These are phyloP conservation scores for Somion occarium DNA, from an alignment of 1,284 basidiomycete species.

Conservation along the genomic window DNA sequence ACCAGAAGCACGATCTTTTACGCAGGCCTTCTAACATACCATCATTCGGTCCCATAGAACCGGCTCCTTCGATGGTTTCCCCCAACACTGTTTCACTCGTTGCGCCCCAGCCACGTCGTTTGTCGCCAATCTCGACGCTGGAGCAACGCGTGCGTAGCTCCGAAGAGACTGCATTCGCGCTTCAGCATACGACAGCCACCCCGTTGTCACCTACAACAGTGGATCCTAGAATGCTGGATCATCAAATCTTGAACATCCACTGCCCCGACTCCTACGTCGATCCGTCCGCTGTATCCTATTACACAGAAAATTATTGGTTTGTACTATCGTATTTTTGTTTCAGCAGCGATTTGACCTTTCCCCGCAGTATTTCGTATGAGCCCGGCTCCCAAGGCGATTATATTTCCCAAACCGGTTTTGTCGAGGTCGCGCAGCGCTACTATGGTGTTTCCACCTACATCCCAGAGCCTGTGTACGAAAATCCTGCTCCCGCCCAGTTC, in stretches of 20 bases:
- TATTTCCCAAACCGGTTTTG: too few relatives aligned
- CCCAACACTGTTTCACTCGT: not conserved
- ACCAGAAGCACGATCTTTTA: not conserved
- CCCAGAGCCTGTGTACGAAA: not conserved
- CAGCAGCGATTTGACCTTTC: too few relatives aligned
- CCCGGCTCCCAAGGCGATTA: too few relatives aligned
- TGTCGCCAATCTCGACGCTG: not conserved
- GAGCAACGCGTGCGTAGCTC: not conserved
- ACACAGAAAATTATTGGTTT: too few relatives aligned
- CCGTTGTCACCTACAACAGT: not conserved
- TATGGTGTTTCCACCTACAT: too few relatives aligned
- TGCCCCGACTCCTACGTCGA: too few relatives aligned
- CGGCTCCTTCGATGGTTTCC: not conserved
- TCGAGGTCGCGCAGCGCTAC: too few relatives aligned
- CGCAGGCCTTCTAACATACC: not conserved
- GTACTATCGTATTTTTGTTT: too few relatives aligned
- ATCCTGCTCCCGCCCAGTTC: not conserved
- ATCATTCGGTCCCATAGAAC: not conserved
- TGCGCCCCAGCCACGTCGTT: not conserved
- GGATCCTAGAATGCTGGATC: not conserved
- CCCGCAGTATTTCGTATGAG: too few relatives aligned
- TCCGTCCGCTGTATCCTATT: too few relatives aligned
- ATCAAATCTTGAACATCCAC: too few relatives aligned
- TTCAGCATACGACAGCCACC: not conserved
- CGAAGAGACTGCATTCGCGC: not conserved